Conservation (phyloP, 2,329 filamentous ascomycete genomes). For the Fusarium globosum region DNA sequence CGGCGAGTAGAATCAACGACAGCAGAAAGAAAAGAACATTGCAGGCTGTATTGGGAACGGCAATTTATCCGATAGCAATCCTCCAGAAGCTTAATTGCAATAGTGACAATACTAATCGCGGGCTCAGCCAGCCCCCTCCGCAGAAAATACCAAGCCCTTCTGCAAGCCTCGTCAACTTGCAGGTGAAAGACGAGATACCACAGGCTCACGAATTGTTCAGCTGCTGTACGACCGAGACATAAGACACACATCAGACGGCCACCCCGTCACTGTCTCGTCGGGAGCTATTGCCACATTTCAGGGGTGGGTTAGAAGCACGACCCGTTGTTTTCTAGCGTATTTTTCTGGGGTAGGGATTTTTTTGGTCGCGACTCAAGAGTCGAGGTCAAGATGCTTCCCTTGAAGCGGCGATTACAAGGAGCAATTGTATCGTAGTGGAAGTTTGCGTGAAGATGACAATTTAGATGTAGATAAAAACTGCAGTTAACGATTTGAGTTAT, state of each 20-base stretch:
- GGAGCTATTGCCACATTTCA: slow-evolving; percentile 36
- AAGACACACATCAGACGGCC: slow-evolving; percentile 22
- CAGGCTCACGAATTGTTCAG: slow-evolving; percentile 18
- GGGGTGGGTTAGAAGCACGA: slow-evolving; percentile 22
- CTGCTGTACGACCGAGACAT: slow-evolving; percentile 24
- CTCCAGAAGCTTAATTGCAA: slow-evolving; percentile 7
- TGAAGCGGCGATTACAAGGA: background rate
- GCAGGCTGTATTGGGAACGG: slow-evolving; percentile 4
- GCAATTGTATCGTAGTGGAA: background rate
- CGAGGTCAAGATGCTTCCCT: slow-evolving; percentile 1
- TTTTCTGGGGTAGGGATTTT: slow-evolving; percentile 33
- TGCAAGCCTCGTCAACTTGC: slow-evolving; percentile 10
- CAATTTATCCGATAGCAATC: slow-evolving; percentile 25
- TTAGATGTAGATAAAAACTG: fast-evolving
- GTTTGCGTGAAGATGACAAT: background rate
- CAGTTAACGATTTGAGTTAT: fast-evolving
- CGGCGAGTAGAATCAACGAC: background rate
- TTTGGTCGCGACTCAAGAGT: slow-evolving; percentile 11
- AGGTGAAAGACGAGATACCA: background rate
- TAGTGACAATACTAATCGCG: slow-evolving; percentile 7
- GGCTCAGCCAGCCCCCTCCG: slow-evolving; percentile 31
- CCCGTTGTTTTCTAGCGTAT: slow-evolving; percentile 43
- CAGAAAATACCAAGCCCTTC: background rate
- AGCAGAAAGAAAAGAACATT: background rate
- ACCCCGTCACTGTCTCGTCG: slow-evolving; percentile 26